Evolutionary conservation across 2,329 filamentous ascomycete species (phyloP).

Genomic region (Hypoxylon sp.): DNA sequence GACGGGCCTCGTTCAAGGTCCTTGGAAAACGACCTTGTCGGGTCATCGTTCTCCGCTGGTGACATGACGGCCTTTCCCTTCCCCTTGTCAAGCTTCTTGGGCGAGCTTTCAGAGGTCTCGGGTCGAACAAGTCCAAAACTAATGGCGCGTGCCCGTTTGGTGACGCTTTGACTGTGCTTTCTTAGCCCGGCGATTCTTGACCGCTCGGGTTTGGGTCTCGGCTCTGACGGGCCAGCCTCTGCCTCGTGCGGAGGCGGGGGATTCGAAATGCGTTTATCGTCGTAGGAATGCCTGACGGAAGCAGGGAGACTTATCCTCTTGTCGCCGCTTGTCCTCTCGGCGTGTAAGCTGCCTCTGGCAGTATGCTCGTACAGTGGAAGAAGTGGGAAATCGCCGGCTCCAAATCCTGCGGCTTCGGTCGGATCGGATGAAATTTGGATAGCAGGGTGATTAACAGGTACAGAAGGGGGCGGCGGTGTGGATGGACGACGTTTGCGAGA

Average conservation of each 20-base stretch:
- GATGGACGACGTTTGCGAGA: slow-evolving; percentile 58
- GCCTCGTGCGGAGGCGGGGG: slow-evolving; percentile 38
- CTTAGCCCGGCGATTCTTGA: slow-evolving; percentile 36
- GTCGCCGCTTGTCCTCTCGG: slow-evolving; percentile 57
- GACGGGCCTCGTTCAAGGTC: slow-evolving; percentile 65
- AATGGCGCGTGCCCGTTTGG: slow-evolving; percentile 39
- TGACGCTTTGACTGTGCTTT: slow-evolving; percentile 45
- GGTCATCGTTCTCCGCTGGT: slow-evolving; percentile 46
- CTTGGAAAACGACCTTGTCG: slow-evolving; percentile 52
- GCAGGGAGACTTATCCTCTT: slow-evolving; percentile 62
- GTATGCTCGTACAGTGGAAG: slow-evolving; percentile 59
- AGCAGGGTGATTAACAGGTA: slow-evolving; percentile 58
- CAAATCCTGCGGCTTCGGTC: slow-evolving; percentile 49
- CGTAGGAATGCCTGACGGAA: slow-evolving; percentile 62
- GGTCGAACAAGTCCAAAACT: slow-evolving; percentile 44
- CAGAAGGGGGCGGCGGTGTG: slow-evolving; percentile 60
- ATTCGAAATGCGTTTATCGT: slow-evolving; percentile 54
- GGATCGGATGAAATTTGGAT: slow-evolving; percentile 50
- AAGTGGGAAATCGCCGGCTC: slow-evolving; percentile 59
- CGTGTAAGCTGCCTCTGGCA: slow-evolving; percentile 59
- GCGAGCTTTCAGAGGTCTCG: slow-evolving; percentile 29
- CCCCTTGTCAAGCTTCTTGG: slow-evolving; percentile 55
- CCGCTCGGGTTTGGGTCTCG: slow-evolving; percentile 31
- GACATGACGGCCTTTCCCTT: slow-evolving; percentile 60
- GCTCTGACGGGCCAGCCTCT: slow-evolving; percentile 40